phyloP scores from a whole-genome alignment of 345 rosid genomes.

The Hevea brasiliensis region DNA sequence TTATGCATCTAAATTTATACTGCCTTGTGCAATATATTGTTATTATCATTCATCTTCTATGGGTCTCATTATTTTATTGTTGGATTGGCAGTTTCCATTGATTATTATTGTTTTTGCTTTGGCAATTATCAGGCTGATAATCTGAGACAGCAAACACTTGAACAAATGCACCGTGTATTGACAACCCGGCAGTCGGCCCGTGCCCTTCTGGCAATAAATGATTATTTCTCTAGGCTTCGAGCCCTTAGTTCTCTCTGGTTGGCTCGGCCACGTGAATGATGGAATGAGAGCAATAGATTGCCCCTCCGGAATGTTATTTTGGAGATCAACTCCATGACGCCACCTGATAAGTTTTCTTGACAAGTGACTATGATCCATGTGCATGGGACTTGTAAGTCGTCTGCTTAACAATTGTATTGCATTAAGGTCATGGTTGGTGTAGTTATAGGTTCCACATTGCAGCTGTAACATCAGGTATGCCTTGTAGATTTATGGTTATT shows the following conservation, averaged over 20 bases:
- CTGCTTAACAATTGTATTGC: background rate
- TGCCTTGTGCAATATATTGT: no score
- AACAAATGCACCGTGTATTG: constrained; percentile 55
- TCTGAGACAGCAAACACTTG: constrained; percentile 62
- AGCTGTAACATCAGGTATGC: constrained; percentile 26
- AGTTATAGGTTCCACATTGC: constrained; percentile 18
- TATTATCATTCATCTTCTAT: background rate
- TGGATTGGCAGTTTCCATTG: background rate
- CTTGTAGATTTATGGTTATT: constrained; percentile 21
- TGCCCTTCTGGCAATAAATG: constrained; percentile 70
- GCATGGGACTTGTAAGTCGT: background rate
- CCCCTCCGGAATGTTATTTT: background rate
- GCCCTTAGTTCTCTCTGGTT: constrained; percentile 91
- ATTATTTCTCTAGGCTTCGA: constrained; percentile 82
- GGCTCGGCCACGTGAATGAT: constrained; percentile 57
- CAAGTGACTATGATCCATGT: background rate
- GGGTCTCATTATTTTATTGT: background rate
- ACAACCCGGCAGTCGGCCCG: constrained; percentile 84
- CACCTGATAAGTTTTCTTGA: background rate
- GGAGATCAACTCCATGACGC: background rate
- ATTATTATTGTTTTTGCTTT: background rate
- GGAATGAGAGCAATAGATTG: constrained; percentile 16
- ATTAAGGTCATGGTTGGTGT: constrained; percentile 13
- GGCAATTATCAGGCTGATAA: constrained; percentile 32
- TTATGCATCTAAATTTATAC: no score